Percentiles rank a stretch among this genome's conserved stretches.
phyloP scores from a whole-genome alignment of 2,329 filamentous ascomycete species.

The Alternaria longipes region DNA sequence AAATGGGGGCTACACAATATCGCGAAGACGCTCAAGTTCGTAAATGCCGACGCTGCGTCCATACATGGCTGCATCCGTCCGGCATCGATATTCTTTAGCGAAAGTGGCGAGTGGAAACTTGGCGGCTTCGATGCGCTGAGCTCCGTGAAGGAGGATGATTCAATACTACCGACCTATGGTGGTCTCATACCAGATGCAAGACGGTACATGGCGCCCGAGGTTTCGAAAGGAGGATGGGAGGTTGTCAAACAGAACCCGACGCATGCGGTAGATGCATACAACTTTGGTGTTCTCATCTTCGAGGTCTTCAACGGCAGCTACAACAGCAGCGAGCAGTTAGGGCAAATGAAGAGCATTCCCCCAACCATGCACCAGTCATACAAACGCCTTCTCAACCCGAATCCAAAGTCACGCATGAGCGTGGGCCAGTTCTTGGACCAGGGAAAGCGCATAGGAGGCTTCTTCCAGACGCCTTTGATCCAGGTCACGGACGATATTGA shows the following conservation, averaged over 20 bases:
- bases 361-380: conserved; percentile 90
- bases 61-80: conserved; percentile 89
- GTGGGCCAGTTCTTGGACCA: conserved; percentile 89
- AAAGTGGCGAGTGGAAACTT: conserved; percentile 97
- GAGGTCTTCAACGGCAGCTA: conserved; percentile 93
- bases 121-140: conserved; percentile 93
- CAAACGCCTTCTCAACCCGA: conserved; percentile 85
- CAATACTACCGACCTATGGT: conserved; percentile 90
- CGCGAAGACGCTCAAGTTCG: conserved; percentile 93
- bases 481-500: conserved; percentile 93
- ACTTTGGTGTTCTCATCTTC: conserved; percentile 82
- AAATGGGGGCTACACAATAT: conserved; percentile 95
- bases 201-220: conserved; percentile 86
- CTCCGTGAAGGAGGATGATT: conserved; percentile 95
- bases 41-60: conserved; percentile 91
- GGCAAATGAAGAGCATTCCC: conserved; percentile 86
- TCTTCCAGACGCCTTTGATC: conserved; percentile 93
- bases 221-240: conserved; percentile 90
- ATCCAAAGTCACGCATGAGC: conserved; percentile 87
- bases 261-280: conserved; percentile 85
- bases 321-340: conserved; percentile 77
- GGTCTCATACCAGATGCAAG: conserved; percentile 85
- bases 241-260: conserved; percentile 83
- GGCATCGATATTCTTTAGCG: conserved; percentile 88
- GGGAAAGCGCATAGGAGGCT: conserved; percentile 80